Evolutionary conservation across 768 basidiomycete species (phyloP), one percentile per base, ranked within the genome.

Genomic region (Suillus subaureus): DNA sequence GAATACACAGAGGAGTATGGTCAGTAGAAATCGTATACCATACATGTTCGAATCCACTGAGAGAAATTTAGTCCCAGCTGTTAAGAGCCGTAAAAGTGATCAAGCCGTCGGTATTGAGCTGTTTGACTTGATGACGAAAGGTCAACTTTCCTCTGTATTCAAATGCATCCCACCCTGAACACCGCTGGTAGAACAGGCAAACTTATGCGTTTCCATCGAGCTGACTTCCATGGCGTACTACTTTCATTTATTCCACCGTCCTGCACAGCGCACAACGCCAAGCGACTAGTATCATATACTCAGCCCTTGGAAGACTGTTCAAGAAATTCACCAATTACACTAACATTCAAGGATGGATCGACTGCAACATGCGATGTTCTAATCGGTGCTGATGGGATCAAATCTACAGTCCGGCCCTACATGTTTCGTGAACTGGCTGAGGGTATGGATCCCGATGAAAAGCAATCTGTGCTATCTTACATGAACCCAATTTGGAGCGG

Each of bases 301-400:
- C 86, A 88, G 67, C 77, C 74, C 37, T 55, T 55, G 31, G 28
- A 33, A 33, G 79, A 79, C 2, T 73, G 77, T 23, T 26, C 65
- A 7, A n/a, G 4, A 21, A 66, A 35, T 23, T 66, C 69, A 15
- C 66, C 66, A 0, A 81, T 88, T 68, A 79, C 75, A 33, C 77
- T 92, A 65, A 70, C 78, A 26, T 92, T 92, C 71, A 78, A 85
- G 67, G 91, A 92, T 70, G 89, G 87, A 45, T 79, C 87, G 13
- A 81, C 77, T 18, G 79, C 86, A 6, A 78, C 79, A 23, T 91
- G 88, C 71, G 89, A 92, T 72, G 72, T 91, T 13, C 82, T 92
- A 28, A 75, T 91, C 62, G 89, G 89, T 49, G 89, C 88, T 23
- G 89, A 91, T 67, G 89, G 89, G 4, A 66, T 90, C 66, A 86